Conservation (phyloP, 371 early-diverging fungal species). For the Mucor mucedo region DNA sequence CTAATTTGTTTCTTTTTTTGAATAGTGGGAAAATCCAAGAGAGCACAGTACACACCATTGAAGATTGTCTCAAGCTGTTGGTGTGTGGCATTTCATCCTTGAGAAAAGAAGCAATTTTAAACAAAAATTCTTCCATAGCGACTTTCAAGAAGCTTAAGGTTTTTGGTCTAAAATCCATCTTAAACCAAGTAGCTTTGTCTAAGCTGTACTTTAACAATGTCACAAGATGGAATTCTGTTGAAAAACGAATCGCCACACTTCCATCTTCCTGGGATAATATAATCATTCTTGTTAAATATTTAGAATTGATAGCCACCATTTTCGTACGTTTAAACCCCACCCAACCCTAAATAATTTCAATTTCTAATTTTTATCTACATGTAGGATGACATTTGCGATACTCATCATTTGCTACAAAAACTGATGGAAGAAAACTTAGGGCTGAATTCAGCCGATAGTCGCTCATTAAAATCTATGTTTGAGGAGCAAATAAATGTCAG, state of each 20-base stretch:
- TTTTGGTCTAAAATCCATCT: neutral
- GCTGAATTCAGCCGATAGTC: slow-evolving; percentile 4
- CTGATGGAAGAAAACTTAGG: slow-evolving; percentile 19
- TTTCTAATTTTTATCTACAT: slow-evolving; percentile 12
- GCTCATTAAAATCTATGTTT: slow-evolving; percentile 11
- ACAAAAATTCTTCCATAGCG: slow-evolving; percentile 10
- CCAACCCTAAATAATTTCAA: slow-evolving; percentile 8
- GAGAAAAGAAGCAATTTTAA: slow-evolving; percentile 6
- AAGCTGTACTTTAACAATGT: neutral
- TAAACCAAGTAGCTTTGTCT: neutral
- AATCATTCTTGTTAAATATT: neutral
- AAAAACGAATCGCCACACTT: neutral
- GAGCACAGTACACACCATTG: slow-evolving; percentile 8
- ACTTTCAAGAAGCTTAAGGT: slow-evolving; percentile 20
- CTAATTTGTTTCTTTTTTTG: slow-evolving; percentile 1
- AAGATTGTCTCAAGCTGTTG: slow-evolving; percentile 15
- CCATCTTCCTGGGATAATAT: neutral
- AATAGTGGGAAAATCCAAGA: slow-evolving; percentile 15
- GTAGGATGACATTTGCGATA: slow-evolving; percentile 15
- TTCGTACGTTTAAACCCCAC: neutral
- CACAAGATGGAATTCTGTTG: neutral
- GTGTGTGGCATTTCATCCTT: slow-evolving; percentile 10
- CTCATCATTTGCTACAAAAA: slow-evolving; percentile 11
- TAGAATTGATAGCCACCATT: neutral
- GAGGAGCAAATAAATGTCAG: neutral